These are phyloP conservation scores for Escallonia herrerae DNA, from an alignment of 129 eudicot genomes.

Conservation along the genomic window DNA sequence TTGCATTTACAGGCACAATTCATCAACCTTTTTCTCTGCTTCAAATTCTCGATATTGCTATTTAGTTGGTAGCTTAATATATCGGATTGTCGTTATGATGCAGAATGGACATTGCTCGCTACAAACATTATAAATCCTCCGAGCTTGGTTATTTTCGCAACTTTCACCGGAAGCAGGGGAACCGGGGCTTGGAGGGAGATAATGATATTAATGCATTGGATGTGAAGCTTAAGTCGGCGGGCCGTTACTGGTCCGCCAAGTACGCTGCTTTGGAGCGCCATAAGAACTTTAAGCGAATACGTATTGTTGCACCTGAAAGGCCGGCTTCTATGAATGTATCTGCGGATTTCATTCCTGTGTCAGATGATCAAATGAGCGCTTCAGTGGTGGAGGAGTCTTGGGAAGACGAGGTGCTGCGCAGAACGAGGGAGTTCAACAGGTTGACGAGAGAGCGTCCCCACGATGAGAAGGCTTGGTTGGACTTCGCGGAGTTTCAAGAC, in stretches of 20 bases:
- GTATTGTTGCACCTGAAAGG: constrained; percentile 45
- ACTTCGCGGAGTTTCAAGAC: constrained; percentile 89
- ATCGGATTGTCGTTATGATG: not conserved
- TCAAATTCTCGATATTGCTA: no score
- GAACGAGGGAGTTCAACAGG: constrained; percentile 78
- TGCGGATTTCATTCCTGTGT: constrained; percentile 58
- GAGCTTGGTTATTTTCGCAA: constrained; percentile 13
- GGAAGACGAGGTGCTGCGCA: constrained; percentile 88
- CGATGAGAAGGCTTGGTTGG: constrained; percentile 59
- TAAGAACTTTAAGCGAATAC: constrained; percentile 63
- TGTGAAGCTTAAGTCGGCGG: constrained; percentile 55
- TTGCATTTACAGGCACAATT: constrained; percentile 58
- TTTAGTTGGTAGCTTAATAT: not conserved
- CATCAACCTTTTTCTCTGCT: no score
- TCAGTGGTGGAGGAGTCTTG: constrained; percentile 85
- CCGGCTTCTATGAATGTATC: constrained; percentile 1
- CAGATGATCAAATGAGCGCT: constrained; percentile 20
- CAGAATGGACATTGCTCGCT: constrained; percentile 94
- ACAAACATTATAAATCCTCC: constrained; percentile 45
- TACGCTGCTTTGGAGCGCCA: constrained; percentile 70
- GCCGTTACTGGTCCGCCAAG: constrained; percentile 95
- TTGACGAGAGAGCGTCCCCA: constrained; percentile 81
- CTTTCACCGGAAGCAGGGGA: constrained; percentile 13
- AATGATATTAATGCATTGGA: constrained; percentile 67
- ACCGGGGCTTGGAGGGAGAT: constrained; percentile 45